A percentile compares a stretch with the other conserved stretches of the same genome.
These are phyloP conservation scores for Rhynchosporium secalis DNA, from an alignment of 2,329 filamentous ascomycete species.

Conservation along the genomic window DNA sequence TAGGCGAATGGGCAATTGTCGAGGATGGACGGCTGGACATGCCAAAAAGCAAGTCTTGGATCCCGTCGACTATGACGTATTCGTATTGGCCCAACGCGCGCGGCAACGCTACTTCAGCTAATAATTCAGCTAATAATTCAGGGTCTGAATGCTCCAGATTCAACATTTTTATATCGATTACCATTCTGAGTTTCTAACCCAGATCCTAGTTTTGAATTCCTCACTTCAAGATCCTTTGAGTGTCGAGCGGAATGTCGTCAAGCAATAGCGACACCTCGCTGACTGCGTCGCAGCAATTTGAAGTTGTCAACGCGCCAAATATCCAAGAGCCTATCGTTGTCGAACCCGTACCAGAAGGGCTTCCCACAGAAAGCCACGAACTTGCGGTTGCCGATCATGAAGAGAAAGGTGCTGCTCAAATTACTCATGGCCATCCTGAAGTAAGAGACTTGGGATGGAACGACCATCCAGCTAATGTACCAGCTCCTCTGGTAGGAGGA, in stretches of 20 bases:
- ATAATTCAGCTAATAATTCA: background rate
- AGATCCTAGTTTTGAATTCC: background rate
- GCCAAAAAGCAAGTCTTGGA: background rate
- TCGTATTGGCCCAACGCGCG: background rate
- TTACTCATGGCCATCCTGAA: conserved; percentile 44
- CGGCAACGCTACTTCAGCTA: background rate
- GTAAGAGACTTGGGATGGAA: conserved; percentile 62
- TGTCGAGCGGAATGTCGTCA: background rate
- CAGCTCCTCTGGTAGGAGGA: conserved; percentile 57
- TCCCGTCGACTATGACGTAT: conserved; percentile 5
- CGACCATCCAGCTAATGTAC: conserved; percentile 51
- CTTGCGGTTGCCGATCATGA: conserved; percentile 45
- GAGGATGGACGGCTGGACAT: background rate
- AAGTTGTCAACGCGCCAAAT: conserved; percentile 20
- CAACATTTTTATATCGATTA: too few species aligned
- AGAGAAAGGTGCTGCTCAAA: conserved; percentile 44
- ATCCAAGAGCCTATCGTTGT: conserved; percentile 29
- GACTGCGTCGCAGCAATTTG: conserved; percentile 19
- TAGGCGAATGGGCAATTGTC: background rate
- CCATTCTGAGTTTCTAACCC: background rate
- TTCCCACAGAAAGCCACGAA: conserved; percentile 45
- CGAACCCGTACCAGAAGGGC: conserved; percentile 32
- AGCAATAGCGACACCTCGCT: background rate
- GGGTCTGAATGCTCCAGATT: too few species aligned
- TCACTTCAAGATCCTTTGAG: background rate